A percentile compares a stretch with the other conserved stretches of the same genome.
phyloP scores from a whole-genome alignment of 225 moss, liverwort and hornwort genomes.

The Marchantia paleacea region DNA sequence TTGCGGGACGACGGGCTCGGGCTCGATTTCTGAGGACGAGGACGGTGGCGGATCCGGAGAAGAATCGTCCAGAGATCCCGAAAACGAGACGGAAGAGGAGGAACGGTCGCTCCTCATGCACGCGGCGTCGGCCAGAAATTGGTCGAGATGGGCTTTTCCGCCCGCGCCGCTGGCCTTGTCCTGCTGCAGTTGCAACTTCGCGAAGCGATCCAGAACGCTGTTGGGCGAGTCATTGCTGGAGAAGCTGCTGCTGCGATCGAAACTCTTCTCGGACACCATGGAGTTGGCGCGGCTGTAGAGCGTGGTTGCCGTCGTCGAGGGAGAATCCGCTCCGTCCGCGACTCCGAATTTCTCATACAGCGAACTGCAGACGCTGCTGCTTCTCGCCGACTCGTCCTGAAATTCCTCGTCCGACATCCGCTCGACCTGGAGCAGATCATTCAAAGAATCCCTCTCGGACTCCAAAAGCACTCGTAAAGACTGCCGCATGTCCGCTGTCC shows the following conservation, averaged over 20 bases:
- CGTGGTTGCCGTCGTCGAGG: not conserved
- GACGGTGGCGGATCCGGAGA: not conserved
- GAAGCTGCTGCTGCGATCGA: not conserved
- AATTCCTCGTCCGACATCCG: not conserved
- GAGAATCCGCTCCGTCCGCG: not conserved
- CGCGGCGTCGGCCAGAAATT: not conserved
- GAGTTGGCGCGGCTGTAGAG: not conserved
- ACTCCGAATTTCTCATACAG: not conserved
- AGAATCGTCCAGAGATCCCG: conserved; percentile 1
- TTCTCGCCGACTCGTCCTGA: no score
- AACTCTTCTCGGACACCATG: conserved; percentile 3
- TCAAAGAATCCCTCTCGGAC: not conserved
- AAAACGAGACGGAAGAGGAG: not conserved
- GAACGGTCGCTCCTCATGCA: conserved; percentile 12
- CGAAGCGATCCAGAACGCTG: conserved; percentile 23
- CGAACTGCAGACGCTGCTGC: conserved; percentile 4
- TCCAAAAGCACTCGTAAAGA: conserved; percentile 27
- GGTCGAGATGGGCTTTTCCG: not conserved
- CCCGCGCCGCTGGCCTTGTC: not conserved
- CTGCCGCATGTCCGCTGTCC: conserved; percentile 16
- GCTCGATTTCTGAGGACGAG: not conserved
- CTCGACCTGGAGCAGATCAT: not conserved
- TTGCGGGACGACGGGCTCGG: not conserved
- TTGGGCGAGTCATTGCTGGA: conserved; percentile 20
- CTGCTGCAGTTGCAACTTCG: not conserved